Conservation (phyloP, 768 basidiomycete species). For the Trametes meyenii region DNA sequence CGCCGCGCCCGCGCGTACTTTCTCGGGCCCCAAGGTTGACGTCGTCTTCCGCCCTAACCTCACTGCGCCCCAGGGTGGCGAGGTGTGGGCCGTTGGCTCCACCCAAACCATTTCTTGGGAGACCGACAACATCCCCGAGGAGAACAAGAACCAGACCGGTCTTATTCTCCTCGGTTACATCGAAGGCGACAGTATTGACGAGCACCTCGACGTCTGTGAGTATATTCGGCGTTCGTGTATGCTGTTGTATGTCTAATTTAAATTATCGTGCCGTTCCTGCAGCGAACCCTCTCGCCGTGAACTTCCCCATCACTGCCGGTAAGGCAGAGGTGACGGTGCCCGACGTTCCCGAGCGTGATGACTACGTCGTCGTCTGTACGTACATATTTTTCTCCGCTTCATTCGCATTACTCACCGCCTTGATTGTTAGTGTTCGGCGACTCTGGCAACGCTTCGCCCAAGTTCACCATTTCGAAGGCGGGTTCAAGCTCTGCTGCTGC, state of each 20-base stretch:
- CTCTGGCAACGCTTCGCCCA: slow-evolving; percentile 42
- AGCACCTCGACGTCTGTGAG: slow-evolving; percentile 55
- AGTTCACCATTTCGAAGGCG: slow-evolving; percentile 31
- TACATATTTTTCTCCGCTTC: background rate
- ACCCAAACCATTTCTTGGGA: slow-evolving; percentile 50
- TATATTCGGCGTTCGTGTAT: background rate
- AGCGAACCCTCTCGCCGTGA: slow-evolving; percentile 48
- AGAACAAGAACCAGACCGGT: slow-evolving; percentile 40
- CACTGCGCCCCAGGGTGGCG: slow-evolving; percentile 38
- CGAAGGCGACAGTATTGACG: slow-evolving; percentile 39
- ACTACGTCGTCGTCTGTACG: slow-evolving; percentile 53
- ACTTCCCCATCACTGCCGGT: slow-evolving; percentile 45
- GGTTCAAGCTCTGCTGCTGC: background rate
- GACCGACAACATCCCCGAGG: slow-evolving; percentile 41
- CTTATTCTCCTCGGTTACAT: slow-evolving; percentile 49
- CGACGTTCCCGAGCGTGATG: slow-evolving; percentile 36
- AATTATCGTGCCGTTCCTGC: background rate
- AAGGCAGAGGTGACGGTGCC: slow-evolving; percentile 44
- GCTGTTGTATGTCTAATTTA: background rate
- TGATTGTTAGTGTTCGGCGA: slow-evolving; percentile 47
- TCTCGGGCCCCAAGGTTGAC: slow-evolving; percentile 35
- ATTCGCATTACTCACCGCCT: background rate
- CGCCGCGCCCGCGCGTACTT: slow-evolving; percentile 29
- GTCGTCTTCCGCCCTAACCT: slow-evolving; percentile 47
- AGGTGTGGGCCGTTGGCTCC: slow-evolving; percentile 42